A percentile compares a stretch with the other conserved stretches of the same genome.
These are phyloP conservation scores for Cavenderia fasciculata DNA, from an alignment of 78 protist species.

Conservation along the genomic window DNA sequence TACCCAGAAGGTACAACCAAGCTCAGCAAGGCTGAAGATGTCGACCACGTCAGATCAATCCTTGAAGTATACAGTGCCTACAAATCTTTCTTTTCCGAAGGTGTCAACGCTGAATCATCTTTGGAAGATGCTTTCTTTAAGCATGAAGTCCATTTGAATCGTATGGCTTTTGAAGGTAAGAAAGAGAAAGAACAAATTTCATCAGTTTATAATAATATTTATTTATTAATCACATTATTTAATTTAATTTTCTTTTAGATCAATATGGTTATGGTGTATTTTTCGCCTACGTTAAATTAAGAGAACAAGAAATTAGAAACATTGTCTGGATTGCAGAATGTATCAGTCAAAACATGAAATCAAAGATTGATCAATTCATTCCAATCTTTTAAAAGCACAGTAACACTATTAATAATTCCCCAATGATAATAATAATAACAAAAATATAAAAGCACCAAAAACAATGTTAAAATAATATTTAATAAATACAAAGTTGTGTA, in stretches of 20 bases:
- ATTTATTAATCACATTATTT: no score
- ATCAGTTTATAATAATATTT: no score
- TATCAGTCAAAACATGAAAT: slow-evolving; percentile 82
- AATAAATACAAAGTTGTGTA: no score
- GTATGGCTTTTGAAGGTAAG: slow-evolving; percentile 70
- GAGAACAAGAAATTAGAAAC: slow-evolving; percentile 96
- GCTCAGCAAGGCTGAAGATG: slow-evolving; percentile 90
- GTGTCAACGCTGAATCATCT: slow-evolving; percentile 46
- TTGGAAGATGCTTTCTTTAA: slow-evolving; percentile 92
- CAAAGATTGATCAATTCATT: slow-evolving; percentile 82
- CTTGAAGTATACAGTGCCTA: slow-evolving; percentile 79
- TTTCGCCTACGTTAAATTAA: slow-evolving; percentile 88
- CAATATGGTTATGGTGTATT: slow-evolving; percentile 92
- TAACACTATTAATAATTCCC: no score
- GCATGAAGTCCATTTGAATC: slow-evolving; percentile 83
- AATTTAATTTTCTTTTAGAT: no score
- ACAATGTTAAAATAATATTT: no score
- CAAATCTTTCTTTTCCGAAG: slow-evolving; percentile 77
- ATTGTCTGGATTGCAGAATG: slow-evolving; percentile 97
- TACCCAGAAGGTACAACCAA: slow-evolving; percentile 91
- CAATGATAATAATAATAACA: no score
- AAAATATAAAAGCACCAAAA: no score
- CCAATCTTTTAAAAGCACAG: slow-evolving; percentile 71
- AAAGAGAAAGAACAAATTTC: no score
- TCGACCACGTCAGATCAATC: slow-evolving; percentile 84